Conservation (phyloP, 768 basidiomycete species). For the Phylloporus sp. region DNA sequence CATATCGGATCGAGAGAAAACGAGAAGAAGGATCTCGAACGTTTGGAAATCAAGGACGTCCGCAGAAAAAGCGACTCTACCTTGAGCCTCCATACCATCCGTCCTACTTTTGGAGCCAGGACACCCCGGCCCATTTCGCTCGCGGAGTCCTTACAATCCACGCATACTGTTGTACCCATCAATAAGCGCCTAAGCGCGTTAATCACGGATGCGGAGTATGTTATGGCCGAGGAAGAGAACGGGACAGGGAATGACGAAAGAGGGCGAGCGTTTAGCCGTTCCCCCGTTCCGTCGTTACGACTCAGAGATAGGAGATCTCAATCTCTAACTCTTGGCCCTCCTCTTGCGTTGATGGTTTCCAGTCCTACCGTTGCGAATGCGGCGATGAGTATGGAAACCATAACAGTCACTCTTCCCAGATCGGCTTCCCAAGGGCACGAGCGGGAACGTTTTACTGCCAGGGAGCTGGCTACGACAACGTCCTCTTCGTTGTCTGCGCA, state of each 20-base stretch:
- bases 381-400: constrained; percentile 30
- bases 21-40: constrained; percentile 29
- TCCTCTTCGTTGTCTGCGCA: constrained; percentile 30
- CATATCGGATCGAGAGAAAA: constrained; percentile 20
- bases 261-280: constrained; percentile 22
- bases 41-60: constrained; percentile 54
- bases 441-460: constrained; percentile 40
- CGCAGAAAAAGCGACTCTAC: constrained; percentile 84
- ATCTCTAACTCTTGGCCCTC: constrained; percentile 52
- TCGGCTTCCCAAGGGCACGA: constrained; percentile 31
- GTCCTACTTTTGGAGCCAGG: constrained; percentile 47
- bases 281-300: constrained; percentile 45
- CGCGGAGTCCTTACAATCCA: constrained; percentile 74
- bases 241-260: constrained; percentile 20
- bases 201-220: constrained; percentile 63
- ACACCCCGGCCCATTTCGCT: constrained; percentile 73
- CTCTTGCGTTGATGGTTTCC: constrained; percentile 28
- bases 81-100: constrained; percentile 71
- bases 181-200: constrained; percentile 67
- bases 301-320: constrained; percentile 58
- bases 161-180: constrained; percentile 63
- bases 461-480: constrained; percentile 40
- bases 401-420: constrained; percentile 27
- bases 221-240: constrained; percentile 60
- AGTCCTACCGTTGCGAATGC: constrained; percentile 22